Conservation (phyloP, 225 moss, liverwort and hornwort genomes). For the Neckera pumila region DNA sequence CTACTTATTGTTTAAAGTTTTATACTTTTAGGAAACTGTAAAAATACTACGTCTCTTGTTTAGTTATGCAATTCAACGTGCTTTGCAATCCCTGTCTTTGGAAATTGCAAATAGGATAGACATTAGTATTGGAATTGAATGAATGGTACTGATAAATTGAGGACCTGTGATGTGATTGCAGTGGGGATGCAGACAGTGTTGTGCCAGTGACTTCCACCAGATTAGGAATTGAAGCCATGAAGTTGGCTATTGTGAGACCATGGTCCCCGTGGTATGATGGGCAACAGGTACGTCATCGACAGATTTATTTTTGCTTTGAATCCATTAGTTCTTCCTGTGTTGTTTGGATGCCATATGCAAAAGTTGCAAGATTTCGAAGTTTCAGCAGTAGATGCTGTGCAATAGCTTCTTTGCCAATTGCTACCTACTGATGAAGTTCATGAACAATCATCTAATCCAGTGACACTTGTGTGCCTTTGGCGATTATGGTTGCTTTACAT, state of each 20-base stretch:
- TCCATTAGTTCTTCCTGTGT: neutral
- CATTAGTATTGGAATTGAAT: no score
- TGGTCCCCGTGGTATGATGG: constrained; percentile 47
- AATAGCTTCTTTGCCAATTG: no score
- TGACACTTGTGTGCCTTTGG: no score
- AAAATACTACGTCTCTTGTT: neutral
- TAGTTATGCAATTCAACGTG: neutral
- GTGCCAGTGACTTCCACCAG: constrained; percentile 41
- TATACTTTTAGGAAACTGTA: neutral
- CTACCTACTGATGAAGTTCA: no score
- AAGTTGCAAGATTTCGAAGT: no score
- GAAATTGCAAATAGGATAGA: neutral
- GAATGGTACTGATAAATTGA: neutral
- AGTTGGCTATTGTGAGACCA: constrained; percentile 5
- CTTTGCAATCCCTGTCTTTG: no score
- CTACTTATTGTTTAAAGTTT: neutral
- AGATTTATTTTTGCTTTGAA: neutral
- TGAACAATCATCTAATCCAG: no score
- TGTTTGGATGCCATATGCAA: no score
- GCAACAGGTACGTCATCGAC: constrained; percentile 10
- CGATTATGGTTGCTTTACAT: no score
- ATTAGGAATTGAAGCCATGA: constrained; percentile 36
- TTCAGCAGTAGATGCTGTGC: no score
- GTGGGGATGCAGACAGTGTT: constrained; percentile 47
- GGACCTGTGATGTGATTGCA: neutral